A percentile compares a stretch with the other conserved stretches of the same genome.
phyloP scores from a whole-genome alignment of 1,284 basidiomycete species.

The Porogramme epimiltina region DNA sequence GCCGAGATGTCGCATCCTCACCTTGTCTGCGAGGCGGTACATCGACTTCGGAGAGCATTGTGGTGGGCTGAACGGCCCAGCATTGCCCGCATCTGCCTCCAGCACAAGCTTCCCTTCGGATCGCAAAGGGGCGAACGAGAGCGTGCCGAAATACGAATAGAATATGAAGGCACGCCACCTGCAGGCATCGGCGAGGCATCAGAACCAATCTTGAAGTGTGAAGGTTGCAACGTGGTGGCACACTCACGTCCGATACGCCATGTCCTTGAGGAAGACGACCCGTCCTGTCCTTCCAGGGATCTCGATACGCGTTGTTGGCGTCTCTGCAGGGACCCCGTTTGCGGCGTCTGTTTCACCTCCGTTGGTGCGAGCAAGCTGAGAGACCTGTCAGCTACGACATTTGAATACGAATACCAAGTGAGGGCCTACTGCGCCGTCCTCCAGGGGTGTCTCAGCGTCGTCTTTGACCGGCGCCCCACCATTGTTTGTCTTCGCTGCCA shows the following conservation, averaged over 20 bases:
- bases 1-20: not conserved
- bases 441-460: no score
- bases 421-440: no score
- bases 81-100: not conserved
- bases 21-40: constrained; percentile 21
- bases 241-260: constrained; percentile 25
- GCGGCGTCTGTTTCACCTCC: no score
- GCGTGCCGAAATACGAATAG: constrained; percentile 20
- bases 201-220: not conserved
- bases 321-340: no score
- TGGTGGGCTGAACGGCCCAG: not conserved
- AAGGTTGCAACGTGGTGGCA: not conserved
- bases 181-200: not conserved
- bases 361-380: no score
- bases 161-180: constrained; percentile 25
- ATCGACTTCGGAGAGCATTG: constrained; percentile 23
- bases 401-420: no score
- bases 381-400: no score
- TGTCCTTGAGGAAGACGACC: constrained; percentile 20
- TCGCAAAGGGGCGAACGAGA: constrained; percentile 22
- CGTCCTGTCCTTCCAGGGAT: not conserved
- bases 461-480: no score
- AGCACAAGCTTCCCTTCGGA: constrained; percentile 4
- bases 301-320: not conserved
- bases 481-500: no score